These are phyloP conservation scores for Phytopythium vexans DNA, from an alignment of 352 stramenopile genomes.

Conservation along the genomic window DNA sequence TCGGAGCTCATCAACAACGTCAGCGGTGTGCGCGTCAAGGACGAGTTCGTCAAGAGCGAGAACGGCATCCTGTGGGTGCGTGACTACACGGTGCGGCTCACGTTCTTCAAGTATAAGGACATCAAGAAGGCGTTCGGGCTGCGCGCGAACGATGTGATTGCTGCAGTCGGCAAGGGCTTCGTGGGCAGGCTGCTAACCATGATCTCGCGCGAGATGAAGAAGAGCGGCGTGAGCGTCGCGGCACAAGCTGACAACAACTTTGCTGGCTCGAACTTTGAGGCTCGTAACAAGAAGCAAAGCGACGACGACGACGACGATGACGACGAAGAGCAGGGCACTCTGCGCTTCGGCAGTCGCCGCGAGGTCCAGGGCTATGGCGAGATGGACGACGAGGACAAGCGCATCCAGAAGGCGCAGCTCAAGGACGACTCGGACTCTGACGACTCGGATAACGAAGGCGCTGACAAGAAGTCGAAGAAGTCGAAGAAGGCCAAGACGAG, in stretches of 20 bases:
- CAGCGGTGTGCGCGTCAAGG: slow-evolving; percentile 90
- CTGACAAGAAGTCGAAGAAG: slow-evolving; percentile 17
- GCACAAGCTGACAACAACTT: slow-evolving; percentile 44
- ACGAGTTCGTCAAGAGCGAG: slow-evolving; percentile 88
- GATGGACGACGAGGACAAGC: slow-evolving; percentile 94
- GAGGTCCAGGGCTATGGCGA: slow-evolving; percentile 88
- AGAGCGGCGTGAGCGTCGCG: slow-evolving; percentile 66
- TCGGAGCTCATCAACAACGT: slow-evolving; percentile 92
- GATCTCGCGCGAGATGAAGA: slow-evolving; percentile 95
- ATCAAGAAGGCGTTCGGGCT: slow-evolving; percentile 96
- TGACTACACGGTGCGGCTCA: slow-evolving; percentile 96
- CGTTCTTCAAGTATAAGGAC: slow-evolving; percentile 92
- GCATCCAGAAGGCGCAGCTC: slow-evolving; percentile 61
- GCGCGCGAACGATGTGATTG: slow-evolving; percentile 91
- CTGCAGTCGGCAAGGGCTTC: slow-evolving; percentile 85
- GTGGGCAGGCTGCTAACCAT: slow-evolving; percentile 92
- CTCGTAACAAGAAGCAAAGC: slow-evolving; percentile 46
- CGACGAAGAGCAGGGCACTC: slow-evolving; percentile 84
- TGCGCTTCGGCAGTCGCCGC: slow-evolving; percentile 72
- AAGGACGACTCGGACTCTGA: slow-evolving; percentile 59
- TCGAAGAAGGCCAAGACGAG: slow-evolving; percentile 29
- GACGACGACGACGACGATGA: slow-evolving; percentile 85
- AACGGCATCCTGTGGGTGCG: slow-evolving; percentile 93
- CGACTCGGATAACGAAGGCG: slow-evolving; percentile 49
- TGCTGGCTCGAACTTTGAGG: slow-evolving; percentile 15